Percentiles rank a stretch among this genome's conserved stretches.
phyloP scores from a whole-genome alignment of 2,329 filamentous ascomycete species.

The Hymenoscyphus fructigenus region DNA sequence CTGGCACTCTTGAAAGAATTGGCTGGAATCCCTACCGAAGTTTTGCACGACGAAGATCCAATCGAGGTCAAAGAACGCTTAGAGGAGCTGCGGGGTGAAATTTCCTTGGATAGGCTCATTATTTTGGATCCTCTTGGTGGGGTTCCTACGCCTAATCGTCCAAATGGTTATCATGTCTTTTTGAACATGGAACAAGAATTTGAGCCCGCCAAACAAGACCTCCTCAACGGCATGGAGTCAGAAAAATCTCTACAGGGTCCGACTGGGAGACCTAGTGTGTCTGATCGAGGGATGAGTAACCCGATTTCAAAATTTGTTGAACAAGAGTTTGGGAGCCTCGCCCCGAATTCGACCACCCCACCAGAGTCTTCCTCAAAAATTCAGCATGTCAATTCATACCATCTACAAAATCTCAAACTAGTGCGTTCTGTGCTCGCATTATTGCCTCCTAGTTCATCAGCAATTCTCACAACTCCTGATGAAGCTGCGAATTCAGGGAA shows the following conservation, averaged over 20 bases:
- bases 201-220: constrained; percentile 61
- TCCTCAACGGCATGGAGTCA: constrained; percentile 39
- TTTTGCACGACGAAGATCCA: constrained; percentile 43
- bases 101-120: constrained; percentile 80
- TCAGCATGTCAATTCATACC: constrained; percentile 41
- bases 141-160: constrained; percentile 65
- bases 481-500: constrained; percentile 63
- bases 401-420: constrained; percentile 72
- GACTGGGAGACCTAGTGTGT: constrained; percentile 6
- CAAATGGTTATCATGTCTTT: constrained; percentile 73
- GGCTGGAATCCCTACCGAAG: constrained; percentile 56
- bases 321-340: constrained; percentile 23
- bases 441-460: constrained; percentile 81
- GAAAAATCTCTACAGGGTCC: neutral
- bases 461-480: constrained; percentile 80
- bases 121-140: constrained; percentile 85
- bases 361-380: neutral
- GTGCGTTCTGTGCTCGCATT: constrained; percentile 69
- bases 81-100: constrained; percentile 47
- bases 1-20: constrained; percentile 76
- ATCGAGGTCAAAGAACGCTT: constrained; percentile 41
- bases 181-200: constrained; percentile 94
- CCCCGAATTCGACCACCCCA: constrained; percentile 8
- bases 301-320: constrained; percentile 45
- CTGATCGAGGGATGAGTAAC: constrained; percentile 39